Percentiles rank a stretch among this genome's conserved stretches.
Evolutionary conservation across 2,329 filamentous ascomycete species (phyloP).

Genomic region (Pyrenochaeta sp.): DNA sequence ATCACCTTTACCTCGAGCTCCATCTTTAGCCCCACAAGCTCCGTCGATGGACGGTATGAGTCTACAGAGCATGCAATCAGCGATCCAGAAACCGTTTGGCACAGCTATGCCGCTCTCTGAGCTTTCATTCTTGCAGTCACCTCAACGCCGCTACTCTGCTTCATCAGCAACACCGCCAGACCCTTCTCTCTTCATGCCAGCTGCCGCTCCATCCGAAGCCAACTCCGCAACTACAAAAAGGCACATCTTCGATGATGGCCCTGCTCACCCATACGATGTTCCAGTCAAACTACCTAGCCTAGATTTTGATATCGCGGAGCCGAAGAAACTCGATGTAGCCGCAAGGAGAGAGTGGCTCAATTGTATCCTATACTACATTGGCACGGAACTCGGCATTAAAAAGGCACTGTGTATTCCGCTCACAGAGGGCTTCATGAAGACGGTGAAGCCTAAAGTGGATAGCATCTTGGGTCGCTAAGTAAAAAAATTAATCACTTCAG

Average conservation of each 20-base stretch:
- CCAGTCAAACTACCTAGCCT: slow-evolving; percentile 12
- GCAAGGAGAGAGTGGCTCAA: slow-evolving; percentile 39
- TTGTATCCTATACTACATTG: slow-evolving; percentile 34
- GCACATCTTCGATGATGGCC: slow-evolving; percentile 32
- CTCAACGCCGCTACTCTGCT: slow-evolving; percentile 1
- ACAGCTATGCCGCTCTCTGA: slow-evolving; percentile 10
- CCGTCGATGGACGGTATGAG: slow-evolving; percentile 5
- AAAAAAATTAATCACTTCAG: not conserved
- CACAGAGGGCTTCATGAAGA: slow-evolving; percentile 26
- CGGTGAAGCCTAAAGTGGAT: slow-evolving; percentile 27
- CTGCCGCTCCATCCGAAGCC: not conserved
- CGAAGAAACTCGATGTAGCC: slow-evolving; percentile 28
- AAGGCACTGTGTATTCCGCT: slow-evolving; percentile 36
- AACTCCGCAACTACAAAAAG: slow-evolving; percentile 7
- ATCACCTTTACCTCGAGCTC: not conserved
- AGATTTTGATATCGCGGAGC: slow-evolving; percentile 15
- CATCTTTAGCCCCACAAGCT: not conserved
- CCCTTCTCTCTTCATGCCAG: not conserved
- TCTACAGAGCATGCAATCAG: slow-evolving; percentile 6
- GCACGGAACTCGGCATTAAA: slow-evolving; percentile 35
- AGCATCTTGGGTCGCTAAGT: slow-evolving; percentile 12
- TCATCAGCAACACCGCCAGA: not conserved
- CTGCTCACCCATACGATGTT: slow-evolving; percentile 30
- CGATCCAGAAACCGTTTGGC: slow-evolving; percentile 6
- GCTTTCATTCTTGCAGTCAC: not conserved